Base-by-base conservation (phyloP, 495 filamentous ascomycete species). In the Trypethelium eluteriae region DNA sequence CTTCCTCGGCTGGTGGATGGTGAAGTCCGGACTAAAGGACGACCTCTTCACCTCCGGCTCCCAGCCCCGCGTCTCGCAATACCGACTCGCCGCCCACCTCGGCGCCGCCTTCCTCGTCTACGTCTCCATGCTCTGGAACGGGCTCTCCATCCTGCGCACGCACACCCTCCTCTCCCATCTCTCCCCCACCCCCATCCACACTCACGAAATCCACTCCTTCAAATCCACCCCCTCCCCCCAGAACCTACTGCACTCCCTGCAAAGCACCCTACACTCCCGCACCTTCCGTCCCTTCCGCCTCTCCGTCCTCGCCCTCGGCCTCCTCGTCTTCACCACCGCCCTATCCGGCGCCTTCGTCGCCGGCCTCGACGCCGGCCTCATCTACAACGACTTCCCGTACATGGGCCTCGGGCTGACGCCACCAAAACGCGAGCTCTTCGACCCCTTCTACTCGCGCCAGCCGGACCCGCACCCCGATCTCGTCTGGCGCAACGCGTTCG, bases 1-100 rank as follows among this genome's bases (percentile, higher is more conserved):
- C 9, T 86, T 94, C 70, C 83, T 98, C 57, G 94, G 94, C 10
- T 98, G 94, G 94, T 98, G 93, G 91, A 98, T 98, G 94, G 94
- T 98, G 70, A 96, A 95, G 76, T 93, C 89, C 0, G 94, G 94
- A 2, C 80, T 98, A 66, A 91, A 91, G 70, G 94, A 98, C 74
- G 92, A 98, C 72, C 84, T 98, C 18, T 96, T 98, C 73, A 91
- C 89, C 2, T 88, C 90, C 1, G 95, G 93, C 6, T 87, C 85
- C 64, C 91, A 96, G 76, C 94, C 94, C 0, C 85, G 94, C 64
- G 94, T 98, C 39, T 90, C 86, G 74, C 94, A 98, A 78, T 98
- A 98, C 78, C 87, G 94, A 25, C 83, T 98, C 47, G 88, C 93
- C 14, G 85, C 92, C 2, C 94, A 98, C 74, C 81, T 98, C 1